These are phyloP conservation scores for Adenanthera pavonina DNA, from an alignment of 306 rosid genomes.

Conservation along the genomic window DNA sequence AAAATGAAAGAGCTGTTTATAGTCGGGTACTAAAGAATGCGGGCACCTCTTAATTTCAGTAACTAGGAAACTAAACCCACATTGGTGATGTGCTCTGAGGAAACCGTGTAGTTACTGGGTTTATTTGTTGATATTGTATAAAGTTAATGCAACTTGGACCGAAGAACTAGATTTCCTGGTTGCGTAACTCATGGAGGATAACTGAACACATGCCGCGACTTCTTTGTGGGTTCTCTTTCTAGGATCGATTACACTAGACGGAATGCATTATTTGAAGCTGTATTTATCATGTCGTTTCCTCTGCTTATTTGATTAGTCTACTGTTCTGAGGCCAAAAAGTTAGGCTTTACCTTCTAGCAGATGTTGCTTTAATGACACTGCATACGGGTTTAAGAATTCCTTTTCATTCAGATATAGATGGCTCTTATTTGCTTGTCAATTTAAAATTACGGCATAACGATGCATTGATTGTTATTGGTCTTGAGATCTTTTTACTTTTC, in stretches of 20 bases:
- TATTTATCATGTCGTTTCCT: not conserved
- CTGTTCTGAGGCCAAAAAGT: not conserved
- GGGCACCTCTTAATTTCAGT: not conserved
- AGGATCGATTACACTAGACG: slow-evolving; percentile 9
- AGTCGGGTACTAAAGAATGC: not conserved
- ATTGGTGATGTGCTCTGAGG: slow-evolving; percentile 7
- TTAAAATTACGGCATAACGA: slow-evolving; percentile 16
- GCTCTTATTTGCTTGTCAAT: slow-evolving; percentile 1
- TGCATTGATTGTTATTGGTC: slow-evolving; percentile 16
- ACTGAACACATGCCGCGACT: not conserved
- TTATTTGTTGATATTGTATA: not conserved
- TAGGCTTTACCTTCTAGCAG: slow-evolving; percentile 5
- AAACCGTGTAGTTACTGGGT: not conserved
- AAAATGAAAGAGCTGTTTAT: not conserved
- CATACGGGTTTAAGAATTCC: slow-evolving; percentile 4
- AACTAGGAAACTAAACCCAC: not conserved
- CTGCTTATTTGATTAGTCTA: slow-evolving; percentile 5
- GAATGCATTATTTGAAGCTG: not conserved
- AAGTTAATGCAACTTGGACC: not conserved
- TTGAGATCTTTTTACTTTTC: slow-evolving; percentile 23
- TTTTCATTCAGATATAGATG: slow-evolving; percentile 12
- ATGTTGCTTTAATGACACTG: slow-evolving; percentile 27
- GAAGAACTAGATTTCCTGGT: not conserved
- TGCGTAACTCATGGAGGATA: not conserved
- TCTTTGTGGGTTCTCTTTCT: slow-evolving; percentile 5